Conservation (phyloP, 352 stramenopile genomes). For the Pythium scleroteichum region DNA sequence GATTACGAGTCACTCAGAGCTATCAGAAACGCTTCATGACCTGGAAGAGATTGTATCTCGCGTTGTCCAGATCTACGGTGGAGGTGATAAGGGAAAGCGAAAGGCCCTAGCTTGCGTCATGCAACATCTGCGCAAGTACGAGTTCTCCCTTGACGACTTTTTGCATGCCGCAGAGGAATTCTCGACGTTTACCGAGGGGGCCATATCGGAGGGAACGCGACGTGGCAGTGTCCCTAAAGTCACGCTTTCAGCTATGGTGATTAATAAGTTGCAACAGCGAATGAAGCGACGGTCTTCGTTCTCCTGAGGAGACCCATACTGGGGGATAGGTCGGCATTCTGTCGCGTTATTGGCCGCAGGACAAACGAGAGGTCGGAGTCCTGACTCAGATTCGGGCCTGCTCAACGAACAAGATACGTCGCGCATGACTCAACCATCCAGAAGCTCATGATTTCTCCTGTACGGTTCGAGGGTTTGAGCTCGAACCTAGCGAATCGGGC, state of each 20-base stretch:
- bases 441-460: too few relatives aligned
- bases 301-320: constrained; percentile 22
- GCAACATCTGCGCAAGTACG: constrained; percentile 79
- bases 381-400: too few relatives aligned
- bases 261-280: constrained; percentile 62
- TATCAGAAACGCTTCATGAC: constrained; percentile 52
- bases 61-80: constrained; percentile 70
- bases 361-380: too few relatives aligned
- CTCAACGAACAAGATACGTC: too few relatives aligned
- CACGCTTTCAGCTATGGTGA: constrained; percentile 27
- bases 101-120: constrained; percentile 74
- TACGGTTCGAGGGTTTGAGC: too few relatives aligned
- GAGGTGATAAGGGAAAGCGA: constrained; percentile 67
- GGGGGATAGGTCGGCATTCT: too few relatives aligned
- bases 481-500: too few relatives aligned
- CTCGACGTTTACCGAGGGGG: constrained; percentile 23
- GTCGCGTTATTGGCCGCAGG: too few relatives aligned
- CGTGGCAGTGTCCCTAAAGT: constrained; percentile 18
- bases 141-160: constrained; percentile 81
- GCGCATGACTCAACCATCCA: too few relatives aligned
- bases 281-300: constrained; percentile 60
- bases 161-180: constrained; percentile 61
- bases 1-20: constrained; percentile 29
- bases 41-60: constrained; percentile 53
- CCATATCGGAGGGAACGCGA: neutral